Percentiles rank a stretch among this genome's conserved stretches.
phyloP scores from a whole-genome alignment of 2,329 filamentous ascomycete genomes.

The Ustilaginoidea virens region DNA sequence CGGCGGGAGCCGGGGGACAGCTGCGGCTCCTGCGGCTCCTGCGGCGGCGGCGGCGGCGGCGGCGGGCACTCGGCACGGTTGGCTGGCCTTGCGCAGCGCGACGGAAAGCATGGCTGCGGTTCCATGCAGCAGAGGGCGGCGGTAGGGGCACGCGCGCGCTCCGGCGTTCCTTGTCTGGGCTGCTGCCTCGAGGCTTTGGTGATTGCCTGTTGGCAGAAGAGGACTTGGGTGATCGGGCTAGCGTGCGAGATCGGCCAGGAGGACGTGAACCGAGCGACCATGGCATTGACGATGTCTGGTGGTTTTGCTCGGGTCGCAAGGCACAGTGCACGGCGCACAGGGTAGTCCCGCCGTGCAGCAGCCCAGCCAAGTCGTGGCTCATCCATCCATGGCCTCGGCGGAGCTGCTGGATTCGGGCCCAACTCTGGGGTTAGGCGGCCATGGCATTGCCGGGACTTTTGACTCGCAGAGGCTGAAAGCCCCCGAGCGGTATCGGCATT shows the following conservation, averaged over 20 bases:
- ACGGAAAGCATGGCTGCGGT: conserved; percentile 27
- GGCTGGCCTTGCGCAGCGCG: conserved; percentile 30
- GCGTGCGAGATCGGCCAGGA: background rate
- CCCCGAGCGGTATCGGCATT: too few species aligned
- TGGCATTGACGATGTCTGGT: too few species aligned
- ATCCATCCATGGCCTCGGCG: too few species aligned
- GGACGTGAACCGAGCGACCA: too few species aligned
- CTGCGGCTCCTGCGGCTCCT: too few species aligned
- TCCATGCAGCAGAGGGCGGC: conserved; percentile 17
- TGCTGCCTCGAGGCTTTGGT: too few species aligned
- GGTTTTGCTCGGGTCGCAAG: too few species aligned
- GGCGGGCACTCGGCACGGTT: conserved; percentile 19
- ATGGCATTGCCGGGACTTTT: too few species aligned
- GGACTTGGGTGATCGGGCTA: background rate
- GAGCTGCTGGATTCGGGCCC: background rate
- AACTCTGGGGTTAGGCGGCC: background rate
- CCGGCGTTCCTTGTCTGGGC: background rate
- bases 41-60: conserved; percentile 7
- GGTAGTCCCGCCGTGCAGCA: too few species aligned
- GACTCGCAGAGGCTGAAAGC: too few species aligned
- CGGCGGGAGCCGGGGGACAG: background rate
- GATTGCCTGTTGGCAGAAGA: background rate
- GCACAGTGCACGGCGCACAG: too few species aligned
- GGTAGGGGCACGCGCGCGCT: background rate
- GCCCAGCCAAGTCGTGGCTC: too few species aligned